phyloP scores from a whole-genome alignment of 306 rosid species.

The Quercus glauca region DNA sequence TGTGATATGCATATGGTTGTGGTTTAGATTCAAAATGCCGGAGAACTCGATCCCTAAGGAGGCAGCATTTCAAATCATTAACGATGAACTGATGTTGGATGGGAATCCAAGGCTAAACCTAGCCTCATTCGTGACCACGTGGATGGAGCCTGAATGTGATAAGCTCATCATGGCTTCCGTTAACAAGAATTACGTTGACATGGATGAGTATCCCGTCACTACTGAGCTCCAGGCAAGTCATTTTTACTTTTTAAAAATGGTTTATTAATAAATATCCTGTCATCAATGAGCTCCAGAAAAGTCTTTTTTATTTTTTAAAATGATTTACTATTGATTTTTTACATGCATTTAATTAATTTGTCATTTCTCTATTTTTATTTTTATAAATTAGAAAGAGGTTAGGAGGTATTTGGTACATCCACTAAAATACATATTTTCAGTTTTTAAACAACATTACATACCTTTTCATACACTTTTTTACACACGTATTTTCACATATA shows the following conservation, averaged over 20 bases:
- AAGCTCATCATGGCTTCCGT: conserved; percentile 48
- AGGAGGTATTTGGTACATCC: too few relatives aligned
- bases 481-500: too few relatives aligned
- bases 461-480: too few relatives aligned
- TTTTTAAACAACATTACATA: too few relatives aligned
- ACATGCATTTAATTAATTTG: too few relatives aligned
- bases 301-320: too few relatives aligned
- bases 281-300: conserved; percentile 43
- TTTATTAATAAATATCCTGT: conserved; percentile 25
- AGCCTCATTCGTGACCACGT: conserved; percentile 60
- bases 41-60: conserved; percentile 59
- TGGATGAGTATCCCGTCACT: conserved; percentile 64
- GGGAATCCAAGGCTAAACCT: conserved; percentile 56
- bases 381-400: too few relatives aligned
- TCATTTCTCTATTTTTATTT: too few relatives aligned
- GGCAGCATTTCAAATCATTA: conserved; percentile 57
- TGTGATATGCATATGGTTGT: neutral
- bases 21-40: conserved; percentile 40
- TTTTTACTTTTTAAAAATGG: neutral
- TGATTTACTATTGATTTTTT: too few relatives aligned
- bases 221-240: conserved; percentile 49
- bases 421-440: too few relatives aligned
- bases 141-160: conserved; percentile 71
- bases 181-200: conserved; percentile 60
- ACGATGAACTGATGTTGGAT: conserved; percentile 56